phyloP scores from a whole-genome alignment of 768 basidiomycete genomes.

The Harrya chromipes region DNA sequence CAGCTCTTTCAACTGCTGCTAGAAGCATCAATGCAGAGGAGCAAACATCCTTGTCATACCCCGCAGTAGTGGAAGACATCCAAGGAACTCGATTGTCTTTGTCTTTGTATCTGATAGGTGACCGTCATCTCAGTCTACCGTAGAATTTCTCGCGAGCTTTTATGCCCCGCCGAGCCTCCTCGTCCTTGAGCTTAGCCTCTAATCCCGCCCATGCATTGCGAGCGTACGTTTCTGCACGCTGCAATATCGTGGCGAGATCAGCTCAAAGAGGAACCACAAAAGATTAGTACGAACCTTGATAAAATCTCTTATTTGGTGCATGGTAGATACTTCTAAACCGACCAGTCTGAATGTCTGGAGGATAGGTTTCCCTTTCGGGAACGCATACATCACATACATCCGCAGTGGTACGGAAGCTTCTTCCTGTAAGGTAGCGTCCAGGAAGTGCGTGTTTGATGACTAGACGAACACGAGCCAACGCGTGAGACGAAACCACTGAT shows the following conservation, averaged over 20 bases:
- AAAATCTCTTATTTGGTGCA: conserved; percentile 46
- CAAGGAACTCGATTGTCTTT: not conserved
- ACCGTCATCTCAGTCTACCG: conserved; percentile 17
- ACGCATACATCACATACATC: conserved; percentile 64
- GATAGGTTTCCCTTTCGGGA: conserved; percentile 38
- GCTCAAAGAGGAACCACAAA: not conserved
- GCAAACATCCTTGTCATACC: no score
- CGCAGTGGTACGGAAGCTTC: conserved; percentile 63
- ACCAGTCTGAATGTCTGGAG: conserved; percentile 65
- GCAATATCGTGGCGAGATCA: conserved; percentile 45
- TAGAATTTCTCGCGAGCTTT: conserved; percentile 57
- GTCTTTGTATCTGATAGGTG: not conserved
- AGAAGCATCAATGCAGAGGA: no score
- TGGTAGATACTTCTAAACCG: conserved; percentile 58
- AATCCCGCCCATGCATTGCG: conserved; percentile 52
- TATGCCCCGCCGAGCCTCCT: conserved; percentile 55
- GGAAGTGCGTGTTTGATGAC: conserved; percentile 58
- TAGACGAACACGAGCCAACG: conserved; percentile 23
- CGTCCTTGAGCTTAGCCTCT: conserved; percentile 63
- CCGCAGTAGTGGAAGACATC: no score
- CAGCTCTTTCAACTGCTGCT: no score
- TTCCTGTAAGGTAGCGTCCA: conserved; percentile 73
- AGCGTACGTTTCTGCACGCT: conserved; percentile 71
- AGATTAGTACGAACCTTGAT: conserved; percentile 45
- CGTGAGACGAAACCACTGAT: not conserved